Conservation (phyloP, 176 grass and related monocot species). For the Olyra latifolia region DNA sequence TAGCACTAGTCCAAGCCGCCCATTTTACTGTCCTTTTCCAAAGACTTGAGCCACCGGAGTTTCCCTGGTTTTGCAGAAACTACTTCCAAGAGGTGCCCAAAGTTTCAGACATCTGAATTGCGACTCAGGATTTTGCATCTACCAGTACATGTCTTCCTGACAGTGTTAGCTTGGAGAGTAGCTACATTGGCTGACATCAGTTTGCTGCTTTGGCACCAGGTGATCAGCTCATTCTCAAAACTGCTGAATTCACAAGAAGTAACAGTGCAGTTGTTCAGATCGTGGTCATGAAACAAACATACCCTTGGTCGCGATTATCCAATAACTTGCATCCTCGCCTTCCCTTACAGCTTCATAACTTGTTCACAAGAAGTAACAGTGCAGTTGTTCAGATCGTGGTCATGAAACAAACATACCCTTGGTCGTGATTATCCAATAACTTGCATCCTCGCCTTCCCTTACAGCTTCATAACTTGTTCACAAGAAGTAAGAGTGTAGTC, state of each 20-base stretch:
- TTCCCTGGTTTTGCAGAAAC: not conserved
- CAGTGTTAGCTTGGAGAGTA: not conserved
- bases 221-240: not conserved
- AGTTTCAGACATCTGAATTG: slow-evolving; percentile 11
- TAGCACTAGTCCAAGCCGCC: not conserved
- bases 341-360: too few relatives aligned
- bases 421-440: not conserved
- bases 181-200: not conserved
- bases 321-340: slow-evolving; percentile 13
- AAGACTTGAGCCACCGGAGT: not conserved
- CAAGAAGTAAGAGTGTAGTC: too few relatives aligned
- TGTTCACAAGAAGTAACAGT: too few relatives aligned
- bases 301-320: not conserved
- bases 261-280: too few relatives aligned
- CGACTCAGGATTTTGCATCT: not conserved
- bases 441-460: not conserved
- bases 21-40: not conserved
- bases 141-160: not conserved
- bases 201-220: not conserved
- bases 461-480: too few relatives aligned
- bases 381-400: not conserved
- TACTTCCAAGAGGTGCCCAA: not conserved
- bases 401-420: not conserved
- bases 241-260: not conserved
- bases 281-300: not conserved